Evolutionary conservation across 2,329 filamentous ascomycete genomes (phyloP).

Genomic region (Fusarium sulawesiense): DNA sequence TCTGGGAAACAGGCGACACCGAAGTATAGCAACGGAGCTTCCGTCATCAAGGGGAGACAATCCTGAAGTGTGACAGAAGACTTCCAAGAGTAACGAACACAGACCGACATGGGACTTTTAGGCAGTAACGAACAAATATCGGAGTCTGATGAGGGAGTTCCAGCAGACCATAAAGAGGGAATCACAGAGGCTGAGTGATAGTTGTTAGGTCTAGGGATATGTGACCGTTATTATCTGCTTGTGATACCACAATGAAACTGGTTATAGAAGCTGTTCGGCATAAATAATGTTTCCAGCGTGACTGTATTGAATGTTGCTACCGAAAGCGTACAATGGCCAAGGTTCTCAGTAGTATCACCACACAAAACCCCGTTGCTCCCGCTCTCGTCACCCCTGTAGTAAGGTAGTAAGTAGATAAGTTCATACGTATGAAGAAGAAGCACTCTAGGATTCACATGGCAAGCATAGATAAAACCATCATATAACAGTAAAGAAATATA

Average conservation of each 20-base stretch:
- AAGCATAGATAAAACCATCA: not conserved
- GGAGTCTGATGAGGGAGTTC: not conserved
- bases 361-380: not conserved
- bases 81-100: not conserved
- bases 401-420: not conserved
- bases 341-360: not conserved
- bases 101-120: not conserved
- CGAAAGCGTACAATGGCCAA: too few relatives aligned
- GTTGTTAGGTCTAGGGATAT: not conserved
- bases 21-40: too few relatives aligned
- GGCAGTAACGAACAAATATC: not conserved
- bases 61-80: too few relatives aligned
- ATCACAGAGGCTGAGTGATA: not conserved
- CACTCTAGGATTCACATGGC: not conserved
- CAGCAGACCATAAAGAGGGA: not conserved
- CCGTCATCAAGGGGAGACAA: too few relatives aligned
- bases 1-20: too few relatives aligned
- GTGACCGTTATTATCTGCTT: not conserved
- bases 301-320: not conserved
- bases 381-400: not conserved
- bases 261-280: not conserved
- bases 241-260: not conserved
- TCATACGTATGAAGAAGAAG: not conserved
- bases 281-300: not conserved
- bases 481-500: constrained; percentile 39